A percentile compares a stretch with the other conserved stretches of the same genome.
Conservation (phyloP, 805 yeast species). For the Yamadazyma phyllophila region DNA sequence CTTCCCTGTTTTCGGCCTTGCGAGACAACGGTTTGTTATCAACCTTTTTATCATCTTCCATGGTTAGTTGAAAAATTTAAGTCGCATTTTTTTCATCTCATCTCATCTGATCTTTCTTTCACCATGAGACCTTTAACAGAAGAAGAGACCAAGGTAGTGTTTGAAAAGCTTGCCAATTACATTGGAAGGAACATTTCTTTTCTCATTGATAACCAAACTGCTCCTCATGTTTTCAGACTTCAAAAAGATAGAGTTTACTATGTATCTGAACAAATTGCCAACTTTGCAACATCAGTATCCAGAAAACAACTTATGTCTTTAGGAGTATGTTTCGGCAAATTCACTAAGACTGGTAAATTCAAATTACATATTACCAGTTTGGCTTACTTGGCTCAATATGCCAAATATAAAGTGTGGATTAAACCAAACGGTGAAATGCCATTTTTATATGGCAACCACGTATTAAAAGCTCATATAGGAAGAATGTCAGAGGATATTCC, state of each 20-base stretch:
- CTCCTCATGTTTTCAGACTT: slow-evolving; percentile 91
- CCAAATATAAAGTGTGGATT: slow-evolving; percentile 94
- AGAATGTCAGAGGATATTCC: slow-evolving; percentile 97
- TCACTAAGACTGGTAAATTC: slow-evolving; percentile 96
- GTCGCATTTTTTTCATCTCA: slow-evolving; percentile 10
- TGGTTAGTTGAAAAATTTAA: slow-evolving; percentile 2
- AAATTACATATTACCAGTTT: slow-evolving; percentile 92
- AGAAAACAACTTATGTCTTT: slow-evolving; percentile 88
- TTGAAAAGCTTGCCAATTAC: slow-evolving; percentile 93
- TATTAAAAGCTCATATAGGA: slow-evolving; percentile 93
- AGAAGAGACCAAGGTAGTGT: slow-evolving; percentile 93
- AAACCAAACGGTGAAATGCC: slow-evolving; percentile 99
- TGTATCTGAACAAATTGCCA: slow-evolving; percentile 77
- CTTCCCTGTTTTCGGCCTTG: slow-evolving; percentile 10
- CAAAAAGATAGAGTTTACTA: slow-evolving; percentile 97
- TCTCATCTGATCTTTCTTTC: slow-evolving; percentile 4
- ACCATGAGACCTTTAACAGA: slow-evolving; percentile 92
- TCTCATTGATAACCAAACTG: slow-evolving; percentile 78
- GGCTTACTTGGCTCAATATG: slow-evolving; percentile 77
- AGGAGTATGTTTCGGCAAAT: slow-evolving; percentile 93
- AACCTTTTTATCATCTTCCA: slow-evolving; percentile 2
- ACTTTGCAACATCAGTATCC: slow-evolving; percentile 85
- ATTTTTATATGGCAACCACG: slow-evolving; percentile 92
- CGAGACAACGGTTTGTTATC: slow-evolving; percentile 1
- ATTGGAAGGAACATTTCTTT: slow-evolving; percentile 94